phyloP scores from a whole-genome alignment of 1,284 basidiomycete genomes.

The Apiotrichum montevideense region DNA sequence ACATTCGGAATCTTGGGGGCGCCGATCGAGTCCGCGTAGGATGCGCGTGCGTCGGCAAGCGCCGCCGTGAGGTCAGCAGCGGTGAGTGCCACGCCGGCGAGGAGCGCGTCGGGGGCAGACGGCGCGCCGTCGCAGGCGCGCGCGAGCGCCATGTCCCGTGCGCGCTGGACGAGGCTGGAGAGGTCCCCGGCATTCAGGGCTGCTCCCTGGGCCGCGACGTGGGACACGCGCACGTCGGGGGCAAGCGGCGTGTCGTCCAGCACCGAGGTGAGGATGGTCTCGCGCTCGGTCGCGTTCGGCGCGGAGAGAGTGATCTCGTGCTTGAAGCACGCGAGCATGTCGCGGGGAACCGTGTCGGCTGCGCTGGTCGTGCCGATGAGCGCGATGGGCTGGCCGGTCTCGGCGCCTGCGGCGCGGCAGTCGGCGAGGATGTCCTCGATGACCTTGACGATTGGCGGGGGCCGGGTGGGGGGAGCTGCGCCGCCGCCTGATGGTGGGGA shows the following conservation, averaged over 20 bases:
- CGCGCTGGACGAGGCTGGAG: constrained; percentile 61
- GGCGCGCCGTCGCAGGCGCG: constrained; percentile 38
- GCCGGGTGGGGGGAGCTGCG: constrained; percentile 20
- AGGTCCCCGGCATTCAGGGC: constrained; percentile 84
- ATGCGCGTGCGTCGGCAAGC: constrained; percentile 65
- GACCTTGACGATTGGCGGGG: constrained; percentile 33
- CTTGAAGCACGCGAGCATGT: constrained; percentile 73
- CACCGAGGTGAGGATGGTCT: constrained; percentile 57
- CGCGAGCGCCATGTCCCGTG: constrained; percentile 58
- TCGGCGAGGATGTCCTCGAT: constrained; percentile 23
- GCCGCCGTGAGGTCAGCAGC: constrained; percentile 67
- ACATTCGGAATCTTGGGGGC: constrained; percentile 95
- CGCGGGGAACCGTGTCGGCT: constrained; percentile 60
- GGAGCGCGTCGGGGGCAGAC: constrained; percentile 20
- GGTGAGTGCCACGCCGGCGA: constrained; percentile 58
- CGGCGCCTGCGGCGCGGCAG: constrained; percentile 13
- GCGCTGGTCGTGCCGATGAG: constrained; percentile 72
- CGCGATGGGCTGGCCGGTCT: constrained; percentile 57
- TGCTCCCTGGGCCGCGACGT: constrained; percentile 81
- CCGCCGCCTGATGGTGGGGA: constrained; percentile 64
- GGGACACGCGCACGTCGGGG: constrained; percentile 68
- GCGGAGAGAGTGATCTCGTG: constrained; percentile 76
- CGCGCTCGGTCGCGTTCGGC: constrained; percentile 69
- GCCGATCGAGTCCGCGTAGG: constrained; percentile 88
- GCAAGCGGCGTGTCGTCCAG: constrained; percentile 54